These are phyloP conservation scores for Yarrowia divulgata DNA, from an alignment of 805 yeast genomes.

Conservation along the genomic window DNA sequence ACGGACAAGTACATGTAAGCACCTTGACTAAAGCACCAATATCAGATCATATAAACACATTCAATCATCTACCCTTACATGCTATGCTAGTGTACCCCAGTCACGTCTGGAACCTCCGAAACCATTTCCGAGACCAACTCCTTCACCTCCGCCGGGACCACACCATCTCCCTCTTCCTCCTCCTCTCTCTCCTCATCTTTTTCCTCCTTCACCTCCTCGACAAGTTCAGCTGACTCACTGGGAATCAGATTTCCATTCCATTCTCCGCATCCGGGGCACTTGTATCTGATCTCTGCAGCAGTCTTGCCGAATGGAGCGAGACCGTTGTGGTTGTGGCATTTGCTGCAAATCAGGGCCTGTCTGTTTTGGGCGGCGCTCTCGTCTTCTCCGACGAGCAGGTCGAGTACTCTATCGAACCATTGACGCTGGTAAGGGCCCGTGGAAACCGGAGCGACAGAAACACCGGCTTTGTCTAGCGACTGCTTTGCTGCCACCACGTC, in stretches of 20 bases:
- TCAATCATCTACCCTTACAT: slow-evolving; percentile 11
- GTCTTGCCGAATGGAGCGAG: slow-evolving; percentile 73
- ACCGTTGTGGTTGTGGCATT: slow-evolving; percentile 75
- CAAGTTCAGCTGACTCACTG: neutral
- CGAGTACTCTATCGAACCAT: slow-evolving; percentile 56
- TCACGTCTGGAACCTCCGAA: slow-evolving; percentile 20
- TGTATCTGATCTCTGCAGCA: slow-evolving; percentile 61
- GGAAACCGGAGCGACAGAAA: slow-evolving; percentile 5
- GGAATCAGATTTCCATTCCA: slow-evolving; percentile 11
- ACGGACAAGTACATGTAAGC: too few relatives aligned
- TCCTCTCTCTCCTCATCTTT: neutral
- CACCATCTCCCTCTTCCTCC: neutral
- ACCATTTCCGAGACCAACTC: slow-evolving; percentile 23
- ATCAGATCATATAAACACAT: neutral
- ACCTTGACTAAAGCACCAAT: too few relatives aligned
- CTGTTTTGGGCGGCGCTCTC: slow-evolving; percentile 66
- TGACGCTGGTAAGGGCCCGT: slow-evolving; percentile 45
- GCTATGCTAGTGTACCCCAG: slow-evolving; percentile 10
- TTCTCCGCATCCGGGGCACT: slow-evolving; percentile 58
- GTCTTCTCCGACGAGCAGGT: slow-evolving; percentile 64
- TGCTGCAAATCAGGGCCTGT: slow-evolving; percentile 74
- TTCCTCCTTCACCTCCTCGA: slow-evolving; percentile 16
- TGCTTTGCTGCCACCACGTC: slow-evolving; percentile 9
- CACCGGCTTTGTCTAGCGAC: slow-evolving; percentile 9
- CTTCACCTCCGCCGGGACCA: slow-evolving; percentile 8